Evolutionary conservation across 257 asterid genomes (phyloP).

Genomic region (Sherardia arvensis): DNA sequence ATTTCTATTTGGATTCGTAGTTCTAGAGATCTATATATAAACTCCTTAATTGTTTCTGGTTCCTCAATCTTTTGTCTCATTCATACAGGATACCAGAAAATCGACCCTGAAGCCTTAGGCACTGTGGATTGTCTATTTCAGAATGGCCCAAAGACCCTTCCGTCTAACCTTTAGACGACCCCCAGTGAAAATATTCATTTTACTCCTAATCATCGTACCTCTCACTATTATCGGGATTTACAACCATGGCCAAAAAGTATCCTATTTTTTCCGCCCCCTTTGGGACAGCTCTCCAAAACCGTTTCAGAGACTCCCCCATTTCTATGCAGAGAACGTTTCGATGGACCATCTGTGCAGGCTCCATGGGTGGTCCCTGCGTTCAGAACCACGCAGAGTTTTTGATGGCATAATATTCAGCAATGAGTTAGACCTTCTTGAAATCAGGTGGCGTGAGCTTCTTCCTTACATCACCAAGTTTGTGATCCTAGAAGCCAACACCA

Average conservation of each 20-base stretch:
- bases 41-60: not conserved
- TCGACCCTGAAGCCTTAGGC: slow-evolving; percentile 25
- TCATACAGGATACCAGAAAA: slow-evolving; percentile 31
- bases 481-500: slow-evolving; percentile 80
- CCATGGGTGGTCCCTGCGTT: slow-evolving; percentile 77
- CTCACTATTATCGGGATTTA: slow-evolving; percentile 27
- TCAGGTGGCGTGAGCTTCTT: slow-evolving; percentile 75
- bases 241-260: slow-evolving; percentile 40
- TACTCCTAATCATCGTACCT: slow-evolving; percentile 39
- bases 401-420: slow-evolving; percentile 83
- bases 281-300: slow-evolving; percentile 85
- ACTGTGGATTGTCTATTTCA: slow-evolving; percentile 14
- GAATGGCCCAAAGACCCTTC: slow-evolving; percentile 48
- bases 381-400: slow-evolving; percentile 71
- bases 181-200: slow-evolving; percentile 25
- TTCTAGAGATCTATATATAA: not conserved
- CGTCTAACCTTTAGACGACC: slow-evolving; percentile 34
- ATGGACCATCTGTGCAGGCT: slow-evolving; percentile 64
- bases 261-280: slow-evolving; percentile 85
- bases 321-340: slow-evolving; percentile 82
- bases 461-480: slow-evolving; percentile 69
- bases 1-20: no score
- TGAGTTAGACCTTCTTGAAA: slow-evolving; percentile 80
- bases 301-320: slow-evolving; percentile 63
- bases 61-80: slow-evolving; percentile 1